Conservation (phyloP, 176 grass and related monocot genomes). For the Triticum dicoccoides region DNA sequence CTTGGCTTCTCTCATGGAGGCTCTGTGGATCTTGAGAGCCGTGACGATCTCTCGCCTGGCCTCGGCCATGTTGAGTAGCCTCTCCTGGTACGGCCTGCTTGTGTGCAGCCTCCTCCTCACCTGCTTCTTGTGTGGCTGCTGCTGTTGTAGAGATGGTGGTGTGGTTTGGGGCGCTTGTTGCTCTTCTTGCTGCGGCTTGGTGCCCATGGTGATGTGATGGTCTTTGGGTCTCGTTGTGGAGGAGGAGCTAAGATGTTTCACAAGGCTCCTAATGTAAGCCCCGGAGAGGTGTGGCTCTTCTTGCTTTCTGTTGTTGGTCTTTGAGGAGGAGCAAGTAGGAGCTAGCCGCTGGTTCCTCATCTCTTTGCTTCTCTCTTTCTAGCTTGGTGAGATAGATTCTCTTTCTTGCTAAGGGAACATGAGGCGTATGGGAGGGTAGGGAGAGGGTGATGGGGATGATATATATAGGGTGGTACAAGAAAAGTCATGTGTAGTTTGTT, state of each 20-base stretch:
- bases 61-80: slow-evolving; percentile 95
- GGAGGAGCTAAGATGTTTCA: slow-evolving; percentile 81
- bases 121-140: slow-evolving; percentile 85
- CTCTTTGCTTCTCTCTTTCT: slow-evolving; percentile 11
- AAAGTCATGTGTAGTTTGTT: slow-evolving; percentile 51
- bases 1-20: slow-evolving; percentile 90
- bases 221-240: slow-evolving; percentile 51
- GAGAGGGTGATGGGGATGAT: slow-evolving; percentile 31
- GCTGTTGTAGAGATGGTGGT: not conserved
- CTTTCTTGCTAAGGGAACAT: slow-evolving; percentile 30
- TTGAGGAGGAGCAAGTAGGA: slow-evolving; percentile 49
- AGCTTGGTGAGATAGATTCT: slow-evolving; percentile 25
- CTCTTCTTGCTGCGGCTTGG: slow-evolving; percentile 36
- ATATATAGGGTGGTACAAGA: slow-evolving; percentile 52
- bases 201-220: slow-evolving; percentile 40
- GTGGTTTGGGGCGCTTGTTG: slow-evolving; percentile 5
- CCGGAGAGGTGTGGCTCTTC: slow-evolving; percentile 78
- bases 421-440: slow-evolving; percentile 21
- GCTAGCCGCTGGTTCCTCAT: slow-evolving; percentile 59
- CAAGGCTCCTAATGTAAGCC: slow-evolving; percentile 88
- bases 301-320: slow-evolving; percentile 30
- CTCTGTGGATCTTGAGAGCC: slow-evolving; percentile 89
- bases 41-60: slow-evolving; percentile 91
- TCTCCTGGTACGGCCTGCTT: slow-evolving; percentile 86
- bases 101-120: slow-evolving; percentile 92